Evolutionary conservation across 805 yeast genomes (phyloP).

Genomic region (Starmerella khaoyaiensis): DNA sequence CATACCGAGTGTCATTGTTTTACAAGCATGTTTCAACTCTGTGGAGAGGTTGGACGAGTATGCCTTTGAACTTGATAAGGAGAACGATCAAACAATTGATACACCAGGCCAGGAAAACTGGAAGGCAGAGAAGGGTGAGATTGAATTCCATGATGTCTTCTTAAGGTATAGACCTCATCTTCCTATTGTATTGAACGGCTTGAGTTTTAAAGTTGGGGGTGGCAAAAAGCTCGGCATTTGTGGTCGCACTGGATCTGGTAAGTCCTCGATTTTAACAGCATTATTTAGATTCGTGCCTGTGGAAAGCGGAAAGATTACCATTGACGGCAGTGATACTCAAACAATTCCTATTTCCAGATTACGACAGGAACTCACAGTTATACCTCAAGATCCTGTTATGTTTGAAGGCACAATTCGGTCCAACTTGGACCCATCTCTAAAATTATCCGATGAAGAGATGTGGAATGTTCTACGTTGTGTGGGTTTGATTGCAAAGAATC

Average conservation of each 20-base stretch:
- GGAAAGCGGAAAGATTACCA: conserved; percentile 37
- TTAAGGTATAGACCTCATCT: conserved; percentile 50
- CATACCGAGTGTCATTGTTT: conserved; percentile 49
- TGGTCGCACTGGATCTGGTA: conserved; percentile 88
- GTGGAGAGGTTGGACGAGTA: conserved; percentile 57
- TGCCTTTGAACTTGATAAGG: conserved; percentile 36
- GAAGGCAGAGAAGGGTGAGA: conserved; percentile 54
- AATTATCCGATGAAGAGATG: conserved; percentile 41
- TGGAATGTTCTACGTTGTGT: conserved; percentile 57
- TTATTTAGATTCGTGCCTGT: conserved; percentile 54
- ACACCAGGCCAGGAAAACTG: conserved; percentile 20
- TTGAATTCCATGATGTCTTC: conserved; percentile 42
- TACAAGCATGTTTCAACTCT: conserved; percentile 62
- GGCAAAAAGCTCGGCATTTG: conserved; percentile 68
- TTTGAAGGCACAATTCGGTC: conserved; percentile 65
- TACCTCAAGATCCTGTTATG: conserved; percentile 79
- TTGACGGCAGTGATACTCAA: conserved; percentile 57
- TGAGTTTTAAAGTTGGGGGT: conserved; percentile 38
- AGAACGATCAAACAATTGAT: conserved; percentile 43
- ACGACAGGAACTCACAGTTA: conserved; percentile 59
- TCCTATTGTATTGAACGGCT: conserved; percentile 50
- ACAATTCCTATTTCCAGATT: conserved; percentile 50
- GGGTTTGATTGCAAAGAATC: conserved; percentile 22
- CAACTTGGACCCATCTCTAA: conserved; percentile 63
- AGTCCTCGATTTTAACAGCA: conserved; percentile 60